Evolutionary conservation across 768 basidiomycete genomes (phyloP).

Genomic region (Russula sp.): DNA sequence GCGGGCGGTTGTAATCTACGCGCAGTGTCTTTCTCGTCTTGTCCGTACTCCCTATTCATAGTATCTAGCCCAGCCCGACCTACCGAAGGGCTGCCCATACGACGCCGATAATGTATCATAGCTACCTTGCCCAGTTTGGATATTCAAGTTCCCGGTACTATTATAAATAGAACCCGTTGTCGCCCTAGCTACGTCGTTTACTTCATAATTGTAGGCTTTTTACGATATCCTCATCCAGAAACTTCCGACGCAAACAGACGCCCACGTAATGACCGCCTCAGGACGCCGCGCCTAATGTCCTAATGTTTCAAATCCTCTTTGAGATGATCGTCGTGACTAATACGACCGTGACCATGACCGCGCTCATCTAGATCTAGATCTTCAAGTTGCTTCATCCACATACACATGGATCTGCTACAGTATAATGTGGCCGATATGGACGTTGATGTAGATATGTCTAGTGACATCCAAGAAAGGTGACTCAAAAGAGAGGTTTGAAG

Average conservation of each 20-base stretch:
- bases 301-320: too few relatives aligned
- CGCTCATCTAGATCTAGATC: too few relatives aligned
- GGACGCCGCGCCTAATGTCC: too few relatives aligned
- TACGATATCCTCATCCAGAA: too few relatives aligned
- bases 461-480: constrained; percentile 41
- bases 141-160: not conserved
- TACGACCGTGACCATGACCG: too few relatives aligned
- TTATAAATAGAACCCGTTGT: not conserved
- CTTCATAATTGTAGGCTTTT: not conserved
- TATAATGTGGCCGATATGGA: constrained; percentile 58
- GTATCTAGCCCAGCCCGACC: not conserved
- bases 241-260: not conserved
- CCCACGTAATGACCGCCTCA: not conserved
- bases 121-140: not conserved
- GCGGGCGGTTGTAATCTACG: not conserved
- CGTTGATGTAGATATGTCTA: constrained; percentile 69
- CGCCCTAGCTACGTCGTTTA: not conserved
- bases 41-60: not conserved
- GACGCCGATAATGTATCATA: not conserved
- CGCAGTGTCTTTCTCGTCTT: not conserved
- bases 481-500: constrained; percentile 87
- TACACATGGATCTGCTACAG: too few relatives aligned
- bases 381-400: too few relatives aligned
- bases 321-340: too few relatives aligned
- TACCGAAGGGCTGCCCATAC: not conserved